Conservation (phyloP, 805 yeast genomes). For the Metahyphopichia silvanorum region DNA sequence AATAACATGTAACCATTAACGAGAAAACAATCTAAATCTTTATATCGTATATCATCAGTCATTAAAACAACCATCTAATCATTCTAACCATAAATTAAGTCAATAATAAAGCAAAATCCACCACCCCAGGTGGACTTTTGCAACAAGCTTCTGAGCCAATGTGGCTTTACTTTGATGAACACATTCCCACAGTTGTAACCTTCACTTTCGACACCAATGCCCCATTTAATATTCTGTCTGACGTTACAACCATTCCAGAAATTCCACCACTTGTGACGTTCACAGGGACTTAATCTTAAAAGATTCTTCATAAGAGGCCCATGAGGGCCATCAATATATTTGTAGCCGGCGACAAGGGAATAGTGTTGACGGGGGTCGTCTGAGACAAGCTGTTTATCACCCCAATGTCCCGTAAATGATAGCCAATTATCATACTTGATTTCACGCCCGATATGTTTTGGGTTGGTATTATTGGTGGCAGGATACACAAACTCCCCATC, state of each 20-base stretch:
- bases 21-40: neutral
- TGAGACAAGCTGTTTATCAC: conserved; percentile 66
- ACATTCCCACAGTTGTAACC: conserved; percentile 77
- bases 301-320: conserved; percentile 87
- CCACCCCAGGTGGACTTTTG: conserved; percentile 61
- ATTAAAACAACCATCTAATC: neutral
- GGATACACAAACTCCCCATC: conserved; percentile 56
- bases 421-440: conserved; percentile 69
- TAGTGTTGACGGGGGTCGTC: conserved; percentile 78
- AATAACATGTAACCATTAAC: no score
- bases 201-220: conserved; percentile 85
- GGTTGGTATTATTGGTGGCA: conserved; percentile 35
- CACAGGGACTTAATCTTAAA: conserved; percentile 69
- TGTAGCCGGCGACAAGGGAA: conserved; percentile 83
- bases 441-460: conserved; percentile 53
- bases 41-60: neutral
- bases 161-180: conserved; percentile 52
- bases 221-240: conserved; percentile 69
- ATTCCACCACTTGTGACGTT: conserved; percentile 91
- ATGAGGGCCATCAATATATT: conserved; percentile 86
- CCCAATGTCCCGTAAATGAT: conserved; percentile 83
- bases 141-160: conserved; percentile 45
- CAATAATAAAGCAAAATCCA: conserved; percentile 52
- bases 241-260: conserved; percentile 80
- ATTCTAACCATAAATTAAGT: conserved; percentile 43